Percentiles rank a stretch among this genome's conserved stretches.
These are phyloP conservation scores for Lachnellula arida DNA, from an alignment of 2,329 filamentous ascomycete species.

Conservation along the genomic window DNA sequence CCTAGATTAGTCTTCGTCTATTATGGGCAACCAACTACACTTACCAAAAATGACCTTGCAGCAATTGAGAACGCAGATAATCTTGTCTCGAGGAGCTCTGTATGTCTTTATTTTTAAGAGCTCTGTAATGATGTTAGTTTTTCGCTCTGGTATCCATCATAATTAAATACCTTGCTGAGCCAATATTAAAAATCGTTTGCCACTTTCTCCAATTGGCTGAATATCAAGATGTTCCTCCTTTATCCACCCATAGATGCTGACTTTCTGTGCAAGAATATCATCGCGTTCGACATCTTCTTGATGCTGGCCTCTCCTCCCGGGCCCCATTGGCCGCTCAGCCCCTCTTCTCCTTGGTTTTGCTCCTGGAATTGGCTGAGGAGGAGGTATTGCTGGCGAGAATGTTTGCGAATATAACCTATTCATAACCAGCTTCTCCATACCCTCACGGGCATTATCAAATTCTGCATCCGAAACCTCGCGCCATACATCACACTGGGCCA, in stretches of 20 bases:
- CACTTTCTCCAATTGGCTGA: conserved; percentile 75
- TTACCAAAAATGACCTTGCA: conserved; percentile 98
- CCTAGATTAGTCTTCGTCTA: conserved; percentile 16
- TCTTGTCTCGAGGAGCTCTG: conserved; percentile 93
- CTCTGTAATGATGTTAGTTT: conserved; percentile 48
- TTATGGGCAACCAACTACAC: conserved; percentile 20
- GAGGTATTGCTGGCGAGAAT: conserved; percentile 88
- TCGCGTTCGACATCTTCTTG: conserved; percentile 97
- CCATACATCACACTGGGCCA: conserved; percentile 97
- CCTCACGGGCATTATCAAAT: conserved; percentile 96
- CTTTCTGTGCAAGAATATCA: conserved; percentile 92
- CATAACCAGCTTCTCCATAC: conserved; percentile 99
- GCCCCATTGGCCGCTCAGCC: conserved; percentile 64
- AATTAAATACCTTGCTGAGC: conserved; percentile 71
- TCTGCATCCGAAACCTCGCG: conserved; percentile 91
- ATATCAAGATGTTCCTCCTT: conserved; percentile 92
- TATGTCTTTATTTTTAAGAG: conserved; percentile 95
- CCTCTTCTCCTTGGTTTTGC: conserved; percentile 65
- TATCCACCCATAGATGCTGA: conserved; percentile 95
- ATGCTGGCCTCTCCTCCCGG: conserved; percentile 88
- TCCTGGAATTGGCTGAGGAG: conserved; percentile 68
- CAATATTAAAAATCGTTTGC: conserved; percentile 78
- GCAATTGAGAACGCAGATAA: conserved; percentile 96
- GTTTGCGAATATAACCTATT: conserved; percentile 93
- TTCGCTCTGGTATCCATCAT: too few relatives aligned